Conservation (phyloP, 139 green algal genomes). For the Coccomyxa sp. region DNA sequence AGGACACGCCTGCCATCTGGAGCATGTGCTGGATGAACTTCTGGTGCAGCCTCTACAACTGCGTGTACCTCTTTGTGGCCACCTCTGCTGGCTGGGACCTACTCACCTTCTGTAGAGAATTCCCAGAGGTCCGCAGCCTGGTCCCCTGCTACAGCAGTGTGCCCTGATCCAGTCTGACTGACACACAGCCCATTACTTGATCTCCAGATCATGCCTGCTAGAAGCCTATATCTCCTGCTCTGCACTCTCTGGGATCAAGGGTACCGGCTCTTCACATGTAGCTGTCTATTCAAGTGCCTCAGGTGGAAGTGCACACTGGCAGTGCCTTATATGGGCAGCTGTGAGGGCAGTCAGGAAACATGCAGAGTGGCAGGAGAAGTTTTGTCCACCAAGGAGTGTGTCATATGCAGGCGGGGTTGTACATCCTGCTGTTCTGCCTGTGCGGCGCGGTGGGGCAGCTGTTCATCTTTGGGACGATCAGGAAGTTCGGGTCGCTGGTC, state of each 20-base stretch:
- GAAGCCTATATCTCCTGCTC: too few species aligned
- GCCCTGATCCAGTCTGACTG: too few species aligned
- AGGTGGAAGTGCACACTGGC: too few species aligned
- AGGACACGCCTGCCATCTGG: conserved; percentile 63
- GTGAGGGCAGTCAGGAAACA: too few species aligned
- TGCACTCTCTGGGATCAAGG: too few species aligned
- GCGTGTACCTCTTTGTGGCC: conserved; percentile 69
- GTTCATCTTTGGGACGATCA: conserved; percentile 98
- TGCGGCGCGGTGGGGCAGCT: conserved; percentile 94
- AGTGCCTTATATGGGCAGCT: too few species aligned
- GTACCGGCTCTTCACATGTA: too few species aligned
- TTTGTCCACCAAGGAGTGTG: too few species aligned
- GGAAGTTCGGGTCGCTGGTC: conserved; percentile 82
- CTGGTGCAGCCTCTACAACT: conserved; percentile 77
- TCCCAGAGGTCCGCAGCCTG: conserved; percentile 48
- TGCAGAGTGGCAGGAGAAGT: too few species aligned
- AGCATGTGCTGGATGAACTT: conserved; percentile 99
- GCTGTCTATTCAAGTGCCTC: too few species aligned
- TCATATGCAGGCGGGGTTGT: conserved; percentile 29
- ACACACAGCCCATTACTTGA: not conserved
- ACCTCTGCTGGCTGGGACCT: conserved; percentile 42
- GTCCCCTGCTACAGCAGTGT: too few species aligned
- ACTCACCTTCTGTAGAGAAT: conserved; percentile 63
- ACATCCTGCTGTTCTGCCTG: conserved; percentile 89
- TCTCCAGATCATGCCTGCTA: not conserved